Evolutionary conservation across 768 basidiomycete genomes (phyloP).

Genomic region (Xerocomus spinulosus): DNA sequence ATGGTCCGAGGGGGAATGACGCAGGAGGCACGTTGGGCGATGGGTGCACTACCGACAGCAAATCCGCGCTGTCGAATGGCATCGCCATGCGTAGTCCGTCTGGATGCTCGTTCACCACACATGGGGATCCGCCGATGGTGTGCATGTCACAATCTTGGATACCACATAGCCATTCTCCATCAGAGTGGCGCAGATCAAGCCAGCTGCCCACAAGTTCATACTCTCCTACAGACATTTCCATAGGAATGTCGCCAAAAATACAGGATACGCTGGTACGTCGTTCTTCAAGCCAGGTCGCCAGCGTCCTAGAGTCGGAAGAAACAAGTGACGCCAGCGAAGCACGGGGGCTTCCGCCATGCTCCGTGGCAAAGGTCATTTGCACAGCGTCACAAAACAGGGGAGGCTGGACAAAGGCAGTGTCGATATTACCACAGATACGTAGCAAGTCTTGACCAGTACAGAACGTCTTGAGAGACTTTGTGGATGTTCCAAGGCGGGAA

Average conservation of each 20-base stretch:
- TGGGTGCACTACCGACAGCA: slow-evolving; percentile 3
- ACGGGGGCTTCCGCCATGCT: slow-evolving; percentile 14
- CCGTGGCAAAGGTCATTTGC: not conserved
- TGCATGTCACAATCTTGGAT: slow-evolving; percentile 28
- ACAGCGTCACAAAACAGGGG: not conserved
- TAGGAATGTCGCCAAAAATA: slow-evolving; percentile 21
- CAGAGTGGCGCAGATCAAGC: slow-evolving; percentile 29
- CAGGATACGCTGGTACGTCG: slow-evolving; percentile 32
- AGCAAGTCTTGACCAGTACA: slow-evolving; percentile 9
- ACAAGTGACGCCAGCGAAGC: slow-evolving; percentile 26
- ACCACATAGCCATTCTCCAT: slow-evolving; percentile 28
- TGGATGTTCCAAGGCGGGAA: slow-evolving; percentile 14
- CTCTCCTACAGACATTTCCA: slow-evolving; percentile 41
- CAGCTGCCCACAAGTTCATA: slow-evolving; percentile 49
- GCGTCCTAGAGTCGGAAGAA: slow-evolving; percentile 33
- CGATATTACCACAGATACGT: slow-evolving; percentile 6
- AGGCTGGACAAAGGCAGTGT: not conserved
- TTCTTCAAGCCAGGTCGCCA: slow-evolving; percentile 37
- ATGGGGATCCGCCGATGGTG: slow-evolving; percentile 33
- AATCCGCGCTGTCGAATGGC: slow-evolving; percentile 23
- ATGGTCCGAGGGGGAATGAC: slow-evolving; percentile 13
- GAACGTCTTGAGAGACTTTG: slow-evolving; percentile 10
- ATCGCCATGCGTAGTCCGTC: slow-evolving; percentile 21
- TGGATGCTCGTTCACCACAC: slow-evolving; percentile 17
- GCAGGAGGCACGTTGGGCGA: slow-evolving; percentile 5